Conservation (phyloP, 2,329 filamentous ascomycete genomes). For the Colletotrichum scovillei region DNA sequence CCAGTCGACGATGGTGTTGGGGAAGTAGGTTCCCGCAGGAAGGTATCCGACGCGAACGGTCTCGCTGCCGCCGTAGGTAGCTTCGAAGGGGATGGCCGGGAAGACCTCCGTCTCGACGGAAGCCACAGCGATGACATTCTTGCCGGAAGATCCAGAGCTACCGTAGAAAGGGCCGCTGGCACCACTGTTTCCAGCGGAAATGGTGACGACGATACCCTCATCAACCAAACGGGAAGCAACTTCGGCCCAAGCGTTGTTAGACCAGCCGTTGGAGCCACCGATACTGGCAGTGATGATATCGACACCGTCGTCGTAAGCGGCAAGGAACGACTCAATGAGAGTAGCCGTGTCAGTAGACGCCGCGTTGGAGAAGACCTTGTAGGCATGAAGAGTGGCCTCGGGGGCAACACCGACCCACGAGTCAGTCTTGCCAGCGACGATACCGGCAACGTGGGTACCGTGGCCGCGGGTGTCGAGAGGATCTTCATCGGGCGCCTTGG, state of each 20-base stretch:
- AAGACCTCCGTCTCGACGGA: constrained; percentile 50
- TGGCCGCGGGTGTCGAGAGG: constrained; percentile 42
- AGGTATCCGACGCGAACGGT: constrained; percentile 46
- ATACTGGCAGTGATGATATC: constrained; percentile 52
- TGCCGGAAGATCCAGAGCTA: constrained; percentile 53
- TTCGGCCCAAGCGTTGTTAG: constrained; percentile 44
- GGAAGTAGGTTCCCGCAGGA: constrained; percentile 47
- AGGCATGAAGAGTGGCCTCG: constrained; percentile 42
- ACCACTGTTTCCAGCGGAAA: constrained; percentile 65
- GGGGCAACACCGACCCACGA: constrained; percentile 43
- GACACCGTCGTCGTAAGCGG: constrained; percentile 46
- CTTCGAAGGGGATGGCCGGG: constrained; percentile 44
- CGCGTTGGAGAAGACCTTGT: constrained; percentile 42
- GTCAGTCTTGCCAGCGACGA: constrained; percentile 42
- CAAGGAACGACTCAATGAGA: constrained; percentile 51
- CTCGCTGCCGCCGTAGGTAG: constrained; percentile 43
- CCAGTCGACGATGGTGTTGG: constrained; percentile 48
- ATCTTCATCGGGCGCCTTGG: constrained; percentile 47
- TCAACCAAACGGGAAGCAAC: constrained; percentile 55
- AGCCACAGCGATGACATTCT: constrained; percentile 55
- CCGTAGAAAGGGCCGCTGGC: constrained; percentile 59
- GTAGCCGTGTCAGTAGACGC: constrained; percentile 49
- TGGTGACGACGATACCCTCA: constrained; percentile 59
- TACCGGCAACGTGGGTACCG: constrained; percentile 46
- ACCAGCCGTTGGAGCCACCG: constrained; percentile 45